These are phyloP conservation scores for Salvia rosmarinus DNA, from an alignment of 257 asterid species.

Conservation along the genomic window DNA sequence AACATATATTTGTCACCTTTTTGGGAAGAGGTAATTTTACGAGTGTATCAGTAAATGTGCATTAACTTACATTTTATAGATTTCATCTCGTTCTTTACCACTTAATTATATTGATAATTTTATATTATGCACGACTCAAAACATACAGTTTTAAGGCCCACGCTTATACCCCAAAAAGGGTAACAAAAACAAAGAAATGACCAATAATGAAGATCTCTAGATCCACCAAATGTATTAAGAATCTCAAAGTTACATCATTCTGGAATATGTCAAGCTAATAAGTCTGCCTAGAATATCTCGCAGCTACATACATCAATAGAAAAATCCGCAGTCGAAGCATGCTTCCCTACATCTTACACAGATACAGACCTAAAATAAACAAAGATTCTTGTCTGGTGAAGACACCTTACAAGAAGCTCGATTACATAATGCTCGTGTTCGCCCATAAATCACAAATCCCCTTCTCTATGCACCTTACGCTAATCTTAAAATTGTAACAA, in stretches of 20 bases:
- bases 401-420: conserved; percentile 29
- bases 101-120: no score
- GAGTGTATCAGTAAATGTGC: no score
- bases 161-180: background rate
- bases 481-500: conserved; percentile 27
- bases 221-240: conserved; percentile 5
- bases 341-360: conserved; percentile 31
- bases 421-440: conserved; percentile 35
- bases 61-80: no score
- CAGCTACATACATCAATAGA: conserved; percentile 35
- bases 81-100: no score
- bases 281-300: conserved; percentile 13
- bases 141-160: no score
- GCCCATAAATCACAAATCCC: conserved; percentile 27
- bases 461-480: conserved; percentile 13
- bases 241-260: conserved; percentile 29
- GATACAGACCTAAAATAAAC: conserved; percentile 28
- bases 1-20: no score
- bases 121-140: no score
- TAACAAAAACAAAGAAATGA: background rate
- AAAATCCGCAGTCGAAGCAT: conserved; percentile 25
- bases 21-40: no score
- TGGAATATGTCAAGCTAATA: conserved; percentile 12
- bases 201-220: background rate
- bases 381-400: conserved; percentile 30